A percentile compares a stretch with the other conserved stretches of the same genome.
Conservation (phyloP, 2,329 filamentous ascomycete species). For the Kalmusia sp. region DNA sequence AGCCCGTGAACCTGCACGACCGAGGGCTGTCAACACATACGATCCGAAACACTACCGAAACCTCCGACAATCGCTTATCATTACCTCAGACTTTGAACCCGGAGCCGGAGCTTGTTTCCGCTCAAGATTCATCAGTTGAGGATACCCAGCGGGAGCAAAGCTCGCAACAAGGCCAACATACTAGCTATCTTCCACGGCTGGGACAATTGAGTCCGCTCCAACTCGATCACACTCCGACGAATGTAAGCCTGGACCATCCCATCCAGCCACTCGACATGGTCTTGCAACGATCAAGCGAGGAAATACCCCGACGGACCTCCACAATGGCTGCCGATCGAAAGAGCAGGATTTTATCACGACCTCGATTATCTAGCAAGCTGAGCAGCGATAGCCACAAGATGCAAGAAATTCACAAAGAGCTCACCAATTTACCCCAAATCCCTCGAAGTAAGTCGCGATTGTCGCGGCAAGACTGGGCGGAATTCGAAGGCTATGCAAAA, state of each 20-base stretch:
- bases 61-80: slow-evolving; percentile 18
- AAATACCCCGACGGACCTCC: slow-evolving; percentile 32
- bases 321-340: slow-evolving; percentile 20
- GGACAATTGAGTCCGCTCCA: slow-evolving; percentile 24
- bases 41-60: slow-evolving; percentile 9
- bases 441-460: slow-evolving; percentile 37
- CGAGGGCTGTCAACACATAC: slow-evolving; percentile 15
- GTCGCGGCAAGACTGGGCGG: slow-evolving; percentile 44
- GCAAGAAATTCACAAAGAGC: slow-evolving; percentile 38
- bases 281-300: slow-evolving; percentile 31
- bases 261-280: slow-evolving; percentile 7
- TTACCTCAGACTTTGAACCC: slow-evolving; percentile 18
- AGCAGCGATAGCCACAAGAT: slow-evolving; percentile 20
- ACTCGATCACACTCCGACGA: slow-evolving; percentile 21
- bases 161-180: slow-evolving; percentile 11
- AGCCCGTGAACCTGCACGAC: slow-evolving; percentile 12
- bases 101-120: background rate
- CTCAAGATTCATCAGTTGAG: background rate
- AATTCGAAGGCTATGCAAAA: slow-evolving; percentile 41
- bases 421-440: slow-evolving; percentile 37
- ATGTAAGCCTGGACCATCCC: slow-evolving; percentile 9
- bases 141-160: background rate
- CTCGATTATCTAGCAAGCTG: slow-evolving; percentile 10
- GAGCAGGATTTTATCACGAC: slow-evolving; percentile 7
- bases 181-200: slow-evolving; percentile 17